Conservation (phyloP, 495 filamentous ascomycete genomes). For the Xylaria cubensis region DNA sequence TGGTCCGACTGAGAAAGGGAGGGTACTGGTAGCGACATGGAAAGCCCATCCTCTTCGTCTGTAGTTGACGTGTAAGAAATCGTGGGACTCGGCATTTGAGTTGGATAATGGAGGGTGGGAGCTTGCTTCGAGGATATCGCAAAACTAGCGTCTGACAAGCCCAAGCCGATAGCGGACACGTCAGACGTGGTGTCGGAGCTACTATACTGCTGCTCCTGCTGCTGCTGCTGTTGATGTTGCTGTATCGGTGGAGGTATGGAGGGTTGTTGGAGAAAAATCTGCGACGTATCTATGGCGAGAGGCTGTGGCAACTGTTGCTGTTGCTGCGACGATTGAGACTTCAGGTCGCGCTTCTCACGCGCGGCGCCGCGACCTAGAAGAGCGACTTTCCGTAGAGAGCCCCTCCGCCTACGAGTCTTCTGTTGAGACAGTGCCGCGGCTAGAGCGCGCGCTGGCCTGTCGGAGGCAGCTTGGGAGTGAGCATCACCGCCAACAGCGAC, state of each 20-base stretch:
- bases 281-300: slow-evolving; percentile 52
- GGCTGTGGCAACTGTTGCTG: slow-evolving; percentile 17
- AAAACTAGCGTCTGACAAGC: slow-evolving; percentile 55
- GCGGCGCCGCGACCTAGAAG: slow-evolving; percentile 72
- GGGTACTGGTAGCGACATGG: slow-evolving; percentile 37
- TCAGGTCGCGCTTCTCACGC: slow-evolving; percentile 60
- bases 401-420: slow-evolving; percentile 76
- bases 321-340: slow-evolving; percentile 33
- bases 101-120: slow-evolving; percentile 30
- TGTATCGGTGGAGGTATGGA: slow-evolving; percentile 16
- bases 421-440: slow-evolving; percentile 63
- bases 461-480: slow-evolving; percentile 25
- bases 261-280: slow-evolving; percentile 30
- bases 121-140: slow-evolving; percentile 37
- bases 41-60: slow-evolving; percentile 77
- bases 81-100: slow-evolving; percentile 58
- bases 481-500: background rate
- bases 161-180: slow-evolving; percentile 49
- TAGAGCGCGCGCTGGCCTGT: slow-evolving; percentile 45
- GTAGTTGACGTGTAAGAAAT: slow-evolving; percentile 74
- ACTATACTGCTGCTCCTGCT: background rate
- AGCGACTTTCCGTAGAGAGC: slow-evolving; percentile 81
- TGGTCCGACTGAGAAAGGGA: slow-evolving; percentile 50
- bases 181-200: slow-evolving; percentile 11
- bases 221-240: slow-evolving; percentile 9